Conservation (phyloP, 441 rosid species). For the Viola pubescens region DNA sequence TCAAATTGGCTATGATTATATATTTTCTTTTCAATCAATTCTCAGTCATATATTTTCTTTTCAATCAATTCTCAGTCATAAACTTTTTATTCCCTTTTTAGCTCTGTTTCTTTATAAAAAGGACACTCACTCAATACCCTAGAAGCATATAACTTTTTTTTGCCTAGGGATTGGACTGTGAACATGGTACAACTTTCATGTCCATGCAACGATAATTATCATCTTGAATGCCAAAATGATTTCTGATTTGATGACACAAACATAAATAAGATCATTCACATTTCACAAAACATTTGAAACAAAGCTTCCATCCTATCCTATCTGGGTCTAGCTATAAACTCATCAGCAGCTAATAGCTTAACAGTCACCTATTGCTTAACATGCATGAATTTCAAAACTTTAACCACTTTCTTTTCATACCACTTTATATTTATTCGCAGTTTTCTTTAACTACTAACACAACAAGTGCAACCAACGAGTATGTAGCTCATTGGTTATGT, state of each 20-base stretch:
- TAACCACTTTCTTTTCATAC: neutral
- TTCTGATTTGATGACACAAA: constrained; percentile 31
- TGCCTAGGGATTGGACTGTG: constrained; percentile 35
- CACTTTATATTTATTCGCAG: neutral
- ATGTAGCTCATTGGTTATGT: neutral
- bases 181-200: constrained; percentile 21
- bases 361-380: neutral
- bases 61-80: neutral
- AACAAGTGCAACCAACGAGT: neutral
- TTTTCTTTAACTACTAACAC: neutral
- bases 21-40: neutral
- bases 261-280: neutral
- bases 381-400: neutral
- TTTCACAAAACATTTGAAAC: neutral
- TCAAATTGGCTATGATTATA: neutral
- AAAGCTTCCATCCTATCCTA: neutral
- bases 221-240: constrained; percentile 24
- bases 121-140: constrained; percentile 19
- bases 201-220: constrained; percentile 18
- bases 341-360: neutral
- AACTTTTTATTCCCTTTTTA: constrained; percentile 12
- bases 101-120: neutral
- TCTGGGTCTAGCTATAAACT: neutral
- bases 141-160: constrained; percentile 21
- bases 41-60: neutral